Conservation (phyloP, 129 eudicot species). For the Chrysanthemum seticuspe region DNA sequence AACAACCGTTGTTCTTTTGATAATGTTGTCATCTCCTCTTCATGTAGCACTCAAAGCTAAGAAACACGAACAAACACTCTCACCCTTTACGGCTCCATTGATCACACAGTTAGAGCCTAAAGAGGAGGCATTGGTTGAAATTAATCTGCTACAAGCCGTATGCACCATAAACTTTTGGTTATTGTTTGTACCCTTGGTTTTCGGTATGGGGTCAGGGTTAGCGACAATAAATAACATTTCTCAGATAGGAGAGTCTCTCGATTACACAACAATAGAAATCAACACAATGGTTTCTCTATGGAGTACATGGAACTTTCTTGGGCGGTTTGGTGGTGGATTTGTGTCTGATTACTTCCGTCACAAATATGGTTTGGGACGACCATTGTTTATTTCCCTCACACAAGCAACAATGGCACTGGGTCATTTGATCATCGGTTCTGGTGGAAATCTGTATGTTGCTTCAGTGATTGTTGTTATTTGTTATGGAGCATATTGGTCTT, state of each 20-base stretch:
- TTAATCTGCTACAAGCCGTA: conserved; percentile 61
- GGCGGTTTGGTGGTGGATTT: conserved; percentile 83
- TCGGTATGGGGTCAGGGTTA: conserved; percentile 85
- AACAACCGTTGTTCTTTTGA: conserved; percentile 37
- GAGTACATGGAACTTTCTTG: conserved; percentile 96
- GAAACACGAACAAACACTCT: conserved; percentile 17
- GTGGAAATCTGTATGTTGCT: conserved; percentile 77
- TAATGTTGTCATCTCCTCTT: conserved; percentile 60
- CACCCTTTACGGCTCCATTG: conserved; percentile 33
- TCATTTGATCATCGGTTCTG: conserved; percentile 64
- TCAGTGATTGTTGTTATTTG: conserved; percentile 76
- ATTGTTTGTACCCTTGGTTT: conserved; percentile 67
- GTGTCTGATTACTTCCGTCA: conserved; percentile 66
- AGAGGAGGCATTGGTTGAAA: conserved; percentile 30
- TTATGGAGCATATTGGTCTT: conserved; percentile 85
- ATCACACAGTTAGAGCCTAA: conserved; percentile 18
- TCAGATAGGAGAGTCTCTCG: conserved; percentile 77
- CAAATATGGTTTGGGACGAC: conserved; percentile 63
- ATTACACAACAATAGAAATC: conserved; percentile 47
- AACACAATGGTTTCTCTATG: conserved; percentile 76
- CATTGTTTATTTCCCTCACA: conserved; percentile 57
- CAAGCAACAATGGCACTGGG: conserved; percentile 66
- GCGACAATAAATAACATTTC: conserved; percentile 83
- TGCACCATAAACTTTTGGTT: conserved; percentile 71
- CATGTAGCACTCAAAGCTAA: conserved; percentile 47